A percentile compares a stretch with the other conserved stretches of the same genome.
phyloP scores from a whole-genome alignment of 2,329 filamentous ascomycete species.

The Thielaviopsis euricoi region DNA sequence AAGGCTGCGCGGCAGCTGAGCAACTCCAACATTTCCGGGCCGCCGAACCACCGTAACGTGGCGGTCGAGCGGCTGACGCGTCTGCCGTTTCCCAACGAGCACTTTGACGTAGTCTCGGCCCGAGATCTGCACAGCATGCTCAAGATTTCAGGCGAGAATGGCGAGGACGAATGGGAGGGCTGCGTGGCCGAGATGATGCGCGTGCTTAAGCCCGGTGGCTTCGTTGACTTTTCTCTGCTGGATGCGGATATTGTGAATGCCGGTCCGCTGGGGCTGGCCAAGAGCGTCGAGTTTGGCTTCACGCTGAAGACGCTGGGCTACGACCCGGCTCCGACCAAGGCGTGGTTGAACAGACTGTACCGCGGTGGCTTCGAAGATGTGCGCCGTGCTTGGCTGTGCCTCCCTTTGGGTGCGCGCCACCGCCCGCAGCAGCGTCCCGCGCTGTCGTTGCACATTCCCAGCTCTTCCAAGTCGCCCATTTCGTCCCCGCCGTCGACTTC shows the following conservation, averaged over 20 bases:
- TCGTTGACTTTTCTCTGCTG: constrained; percentile 77
- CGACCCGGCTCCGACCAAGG: constrained; percentile 68
- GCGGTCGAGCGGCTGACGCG: constrained; percentile 60
- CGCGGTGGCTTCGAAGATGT: constrained; percentile 64
- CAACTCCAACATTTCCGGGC: constrained; percentile 63
- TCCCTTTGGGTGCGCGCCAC: constrained; percentile 52
- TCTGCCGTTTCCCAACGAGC: constrained; percentile 68
- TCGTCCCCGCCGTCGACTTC: not conserved
- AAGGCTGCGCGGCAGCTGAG: constrained; percentile 53
- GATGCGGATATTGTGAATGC: constrained; percentile 83
- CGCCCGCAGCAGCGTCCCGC: constrained; percentile 9
- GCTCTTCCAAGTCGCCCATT: not conserved
- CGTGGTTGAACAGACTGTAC: constrained; percentile 58
- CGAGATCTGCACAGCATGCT: constrained; percentile 74
- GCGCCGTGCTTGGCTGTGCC: constrained; percentile 73
- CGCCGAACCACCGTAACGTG: constrained; percentile 72
- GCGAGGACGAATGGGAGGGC: constrained; percentile 72
- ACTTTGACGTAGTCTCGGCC: constrained; percentile 85
- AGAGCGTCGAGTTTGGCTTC: constrained; percentile 84
- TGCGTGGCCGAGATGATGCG: constrained; percentile 77
- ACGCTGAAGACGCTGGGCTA: constrained; percentile 80
- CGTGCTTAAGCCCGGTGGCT: constrained; percentile 81
- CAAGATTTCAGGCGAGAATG: constrained; percentile 51
- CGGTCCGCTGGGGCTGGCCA: constrained; percentile 61
- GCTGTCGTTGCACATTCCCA: constrained; percentile 20